Evolutionary conservation across 176 grass and related monocot genomes (phyloP), one percentile per base, ranked within the genome.

Genomic region (Avena atlantica): DNA sequence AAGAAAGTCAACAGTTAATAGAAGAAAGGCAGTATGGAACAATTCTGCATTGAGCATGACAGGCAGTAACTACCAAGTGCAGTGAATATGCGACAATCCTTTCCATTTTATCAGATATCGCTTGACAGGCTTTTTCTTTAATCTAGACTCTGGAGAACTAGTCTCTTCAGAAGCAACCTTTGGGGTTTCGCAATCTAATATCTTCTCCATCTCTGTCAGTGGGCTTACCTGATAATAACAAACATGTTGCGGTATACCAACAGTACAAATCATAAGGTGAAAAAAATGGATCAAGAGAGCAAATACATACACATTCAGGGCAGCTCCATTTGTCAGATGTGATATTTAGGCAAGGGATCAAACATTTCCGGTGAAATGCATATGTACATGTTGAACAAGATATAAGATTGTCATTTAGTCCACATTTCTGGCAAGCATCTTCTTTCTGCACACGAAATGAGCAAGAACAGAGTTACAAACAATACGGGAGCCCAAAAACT

Each of bases 31-130:
- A 59, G 27, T 70, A 51, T 84, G 62, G 85, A 72, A 83, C 14
- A 58, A 78, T 68, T 79, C 53, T 75, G 23, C 2, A 66, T 12
- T 29, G 80, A 73, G 10, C 42, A 23, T 45, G 20, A 53, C 20
- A 81, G 80, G 25, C 36, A 51, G 70, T 50, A 87, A 89, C 20
- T 94, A 99, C 97, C 97, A 99, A 83, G 85, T 87, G 83, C 94
- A 99, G 57, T 99, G 97, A 81, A 99, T 89, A 83, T 93, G 40
- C 50, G 97, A 96, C 66, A 99, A 81, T 83, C 97, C 97, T 82
- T 99, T 99, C 97, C 97, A 99, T 79, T 99, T 99, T 57, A 99
- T 95, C 78, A 99, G 92, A 87, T 99, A 99, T 83, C 83, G 89
- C 49, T 89, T 94, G 50, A 47, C 58, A 59, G 64, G 77, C 31